Conservation (phyloP, 2,329 filamentous ascomycete genomes). For the Colletotrichum endophyticum region DNA sequence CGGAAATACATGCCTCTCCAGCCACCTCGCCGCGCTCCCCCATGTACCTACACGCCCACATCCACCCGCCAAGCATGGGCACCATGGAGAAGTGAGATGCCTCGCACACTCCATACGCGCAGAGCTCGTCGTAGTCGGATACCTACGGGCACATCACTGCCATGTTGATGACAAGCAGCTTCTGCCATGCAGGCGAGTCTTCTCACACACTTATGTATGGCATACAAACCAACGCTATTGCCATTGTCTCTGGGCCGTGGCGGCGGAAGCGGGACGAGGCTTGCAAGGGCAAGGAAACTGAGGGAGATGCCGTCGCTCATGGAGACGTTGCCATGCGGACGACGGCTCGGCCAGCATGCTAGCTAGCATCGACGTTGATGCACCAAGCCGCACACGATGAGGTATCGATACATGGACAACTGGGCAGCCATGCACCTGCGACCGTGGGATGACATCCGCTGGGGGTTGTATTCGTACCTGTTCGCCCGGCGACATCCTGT, state of each 20-base stretch:
- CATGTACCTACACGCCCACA: not conserved
- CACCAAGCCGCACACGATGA: constrained; percentile 4
- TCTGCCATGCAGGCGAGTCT: not conserved
- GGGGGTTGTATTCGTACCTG: constrained; percentile 22
- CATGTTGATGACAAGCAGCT: not conserved
- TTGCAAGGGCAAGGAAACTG: not conserved
- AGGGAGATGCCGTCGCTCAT: not conserved
- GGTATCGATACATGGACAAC: constrained; percentile 37
- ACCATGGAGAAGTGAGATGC: not conserved
- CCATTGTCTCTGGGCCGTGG: not conserved
- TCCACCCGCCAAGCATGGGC: not conserved
- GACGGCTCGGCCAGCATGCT: constrained; percentile 4
- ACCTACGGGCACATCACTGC: not conserved
- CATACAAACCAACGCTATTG: not conserved
- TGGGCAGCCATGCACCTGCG: constrained; percentile 41
- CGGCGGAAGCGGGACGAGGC: not conserved
- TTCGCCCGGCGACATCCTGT: not conserved
- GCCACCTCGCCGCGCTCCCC: not conserved
- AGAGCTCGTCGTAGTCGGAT: not conserved
- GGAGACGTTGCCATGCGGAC: constrained; percentile 8
- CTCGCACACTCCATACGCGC: not conserved
- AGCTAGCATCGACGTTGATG: not conserved
- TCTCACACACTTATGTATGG: not conserved
- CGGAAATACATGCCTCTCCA: not conserved
- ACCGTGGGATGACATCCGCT: constrained; percentile 13